Evolutionary conservation across 2,329 filamentous ascomycete genomes (phyloP).

Genomic region (Pseudogymnoascus sp.): DNA sequence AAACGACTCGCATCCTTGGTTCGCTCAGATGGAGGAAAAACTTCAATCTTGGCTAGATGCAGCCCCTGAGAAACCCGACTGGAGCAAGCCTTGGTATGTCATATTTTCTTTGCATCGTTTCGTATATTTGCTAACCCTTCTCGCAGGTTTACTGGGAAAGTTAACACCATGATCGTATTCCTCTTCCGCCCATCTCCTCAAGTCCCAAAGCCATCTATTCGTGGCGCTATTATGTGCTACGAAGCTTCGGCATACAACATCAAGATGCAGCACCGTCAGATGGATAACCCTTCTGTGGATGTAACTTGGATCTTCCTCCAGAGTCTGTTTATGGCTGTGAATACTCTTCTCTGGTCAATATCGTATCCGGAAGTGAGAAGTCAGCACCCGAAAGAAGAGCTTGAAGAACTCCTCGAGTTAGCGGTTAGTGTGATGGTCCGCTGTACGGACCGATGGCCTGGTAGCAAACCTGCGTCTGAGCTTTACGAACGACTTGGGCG

Average conservation of each 20-base stretch:
- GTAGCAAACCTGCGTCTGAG: constrained; percentile 73
- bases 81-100: constrained; percentile 70
- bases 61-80: constrained; percentile 59
- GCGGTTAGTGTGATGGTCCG: constrained; percentile 72
- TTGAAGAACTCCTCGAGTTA: constrained; percentile 64
- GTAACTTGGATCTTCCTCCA: constrained; percentile 92
- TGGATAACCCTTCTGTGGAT: constrained; percentile 67
- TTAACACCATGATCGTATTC: constrained; percentile 82
- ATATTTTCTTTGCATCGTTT: background rate
- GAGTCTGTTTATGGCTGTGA: constrained; percentile 82
- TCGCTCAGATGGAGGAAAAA: constrained; percentile 67
- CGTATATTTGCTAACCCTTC: constrained; percentile 16
- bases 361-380: constrained; percentile 78
- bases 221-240: constrained; percentile 75
- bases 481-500: constrained; percentile 79
- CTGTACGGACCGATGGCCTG: constrained; percentile 85
- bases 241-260: constrained; percentile 78
- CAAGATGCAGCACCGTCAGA: constrained; percentile 69
- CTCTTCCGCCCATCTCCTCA: constrained; percentile 89
- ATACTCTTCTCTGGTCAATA: constrained; percentile 83
- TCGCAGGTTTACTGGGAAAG: constrained; percentile 55
- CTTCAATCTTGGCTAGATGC: constrained; percentile 71
- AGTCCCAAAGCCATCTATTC: constrained; percentile 71
- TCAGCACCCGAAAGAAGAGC: constrained; percentile 62
- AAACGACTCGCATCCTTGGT: constrained; percentile 81